Conservation (phyloP, 345 rosid genomes). For the Eutrema yunnanense region DNA sequence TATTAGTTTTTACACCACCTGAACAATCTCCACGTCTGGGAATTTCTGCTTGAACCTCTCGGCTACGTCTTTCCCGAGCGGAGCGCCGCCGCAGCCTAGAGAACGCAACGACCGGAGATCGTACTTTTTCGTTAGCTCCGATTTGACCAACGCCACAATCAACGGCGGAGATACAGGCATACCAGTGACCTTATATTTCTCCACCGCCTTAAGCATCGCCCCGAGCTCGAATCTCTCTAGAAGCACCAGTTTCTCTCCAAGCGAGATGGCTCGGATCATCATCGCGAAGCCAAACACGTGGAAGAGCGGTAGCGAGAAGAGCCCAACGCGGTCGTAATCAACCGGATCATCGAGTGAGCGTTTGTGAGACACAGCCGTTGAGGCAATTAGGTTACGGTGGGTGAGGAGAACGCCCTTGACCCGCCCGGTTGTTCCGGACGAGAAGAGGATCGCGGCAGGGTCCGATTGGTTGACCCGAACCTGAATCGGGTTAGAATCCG, state of each 20-base stretch:
- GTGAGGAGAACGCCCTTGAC: conserved; percentile 63
- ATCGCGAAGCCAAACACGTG: conserved; percentile 47
- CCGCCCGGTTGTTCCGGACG: conserved; percentile 79
- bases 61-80: conserved; percentile 71
- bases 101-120: conserved; percentile 55
- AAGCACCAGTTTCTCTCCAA: conserved; percentile 40
- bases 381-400: conserved; percentile 68
- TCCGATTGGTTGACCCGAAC: conserved; percentile 49
- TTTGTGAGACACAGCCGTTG: conserved; percentile 44
- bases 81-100: conserved; percentile 76
- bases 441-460: conserved; percentile 62
- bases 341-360: conserved; percentile 3
- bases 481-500: conserved; percentile 1
- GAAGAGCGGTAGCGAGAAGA: conserved; percentile 48
- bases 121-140: conserved; percentile 56
- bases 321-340: conserved; percentile 36
- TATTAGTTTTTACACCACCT: conserved; percentile 35
- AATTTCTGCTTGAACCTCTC: conserved; percentile 61
- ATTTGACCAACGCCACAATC: conserved; percentile 57
- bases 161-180: conserved; percentile 88
- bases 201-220: conserved; percentile 44
- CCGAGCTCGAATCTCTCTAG: conserved; percentile 50
- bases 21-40: conserved; percentile 57
- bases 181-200: conserved; percentile 49
- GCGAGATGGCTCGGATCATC: conserved; percentile 38